phyloP scores from a whole-genome alignment of 2,329 filamentous ascomycete genomes.

The Paraphaeosphaeria minitans region DNA sequence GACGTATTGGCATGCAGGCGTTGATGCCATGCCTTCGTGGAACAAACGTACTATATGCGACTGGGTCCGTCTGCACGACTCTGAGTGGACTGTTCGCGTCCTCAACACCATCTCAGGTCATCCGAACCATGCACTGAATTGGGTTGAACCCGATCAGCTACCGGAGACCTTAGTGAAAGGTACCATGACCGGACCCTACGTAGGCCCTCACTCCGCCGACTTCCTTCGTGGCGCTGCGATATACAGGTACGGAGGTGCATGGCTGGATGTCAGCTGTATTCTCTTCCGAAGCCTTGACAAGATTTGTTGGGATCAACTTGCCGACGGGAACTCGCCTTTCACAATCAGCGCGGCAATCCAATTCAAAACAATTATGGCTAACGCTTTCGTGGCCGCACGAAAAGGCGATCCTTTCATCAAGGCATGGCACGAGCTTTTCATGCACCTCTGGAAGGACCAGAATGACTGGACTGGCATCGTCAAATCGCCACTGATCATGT shows the following conservation, averaged over 20 bases:
- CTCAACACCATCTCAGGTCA: constrained; percentile 47
- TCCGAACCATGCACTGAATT: constrained; percentile 48
- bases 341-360: constrained; percentile 36
- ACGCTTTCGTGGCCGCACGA: constrained; percentile 53
- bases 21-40: constrained; percentile 46
- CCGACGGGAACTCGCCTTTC: constrained; percentile 44
- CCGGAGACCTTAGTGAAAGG: constrained; percentile 49
- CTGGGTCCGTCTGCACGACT: constrained; percentile 49
- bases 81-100: constrained; percentile 50
- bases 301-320: constrained; percentile 48
- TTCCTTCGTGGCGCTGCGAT: constrained; percentile 53
- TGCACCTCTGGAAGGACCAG: constrained; percentile 31
- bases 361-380: constrained; percentile 39
- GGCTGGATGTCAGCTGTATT: constrained; percentile 50
- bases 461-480: constrained; percentile 25
- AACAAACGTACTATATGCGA: constrained; percentile 49
- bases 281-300: constrained; percentile 46
- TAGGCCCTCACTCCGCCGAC: constrained; percentile 55
- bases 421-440: constrained; percentile 40
- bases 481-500: constrained; percentile 24
- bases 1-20: constrained; percentile 49
- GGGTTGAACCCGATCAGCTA: constrained; percentile 40
- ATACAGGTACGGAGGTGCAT: constrained; percentile 48
- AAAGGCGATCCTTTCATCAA: constrained; percentile 53
- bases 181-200: constrained; percentile 52